Evolutionary conservation across 1,284 basidiomycete species (phyloP).

Genomic region (Pulveroboletus ridleyi): DNA sequence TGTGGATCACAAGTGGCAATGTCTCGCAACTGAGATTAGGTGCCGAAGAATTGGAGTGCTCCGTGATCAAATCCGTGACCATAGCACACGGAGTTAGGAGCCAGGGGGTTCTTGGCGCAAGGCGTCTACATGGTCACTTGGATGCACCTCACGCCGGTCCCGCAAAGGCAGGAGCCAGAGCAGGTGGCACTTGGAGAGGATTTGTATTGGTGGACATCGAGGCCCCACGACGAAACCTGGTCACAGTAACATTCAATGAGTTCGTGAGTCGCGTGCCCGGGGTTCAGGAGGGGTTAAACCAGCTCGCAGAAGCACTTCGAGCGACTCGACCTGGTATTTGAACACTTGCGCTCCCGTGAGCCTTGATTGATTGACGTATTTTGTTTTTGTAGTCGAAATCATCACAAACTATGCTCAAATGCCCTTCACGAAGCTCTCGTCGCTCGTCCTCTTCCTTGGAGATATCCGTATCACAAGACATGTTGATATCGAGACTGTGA

Average conservation of each 20-base stretch:
- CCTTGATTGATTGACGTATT: slow-evolving; percentile 21
- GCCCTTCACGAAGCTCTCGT: slow-evolving; percentile 45
- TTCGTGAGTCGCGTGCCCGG: slow-evolving; percentile 26
- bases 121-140: slow-evolving; percentile 35
- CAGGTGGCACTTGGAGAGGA: slow-evolving; percentile 39
- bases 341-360: not conserved
- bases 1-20: slow-evolving; percentile 31
- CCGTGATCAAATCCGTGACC: slow-evolving; percentile 37
- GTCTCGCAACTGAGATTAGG: slow-evolving; percentile 36
- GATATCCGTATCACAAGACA: slow-evolving; percentile 59
- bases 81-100: slow-evolving; percentile 36
- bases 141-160: slow-evolving; percentile 26
- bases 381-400: slow-evolving; percentile 23
- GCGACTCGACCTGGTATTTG: slow-evolving; percentile 31
- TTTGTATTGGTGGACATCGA: slow-evolving; percentile 42
- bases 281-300: slow-evolving; percentile 28
- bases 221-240: slow-evolving; percentile 36
- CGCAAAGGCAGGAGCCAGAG: slow-evolving; percentile 35
- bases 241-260: slow-evolving; percentile 29
- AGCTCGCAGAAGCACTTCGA: slow-evolving; percentile 28
- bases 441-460: slow-evolving; percentile 51
- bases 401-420: slow-evolving; percentile 36
- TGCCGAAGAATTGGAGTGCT: slow-evolving; percentile 37
- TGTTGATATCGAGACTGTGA: slow-evolving; percentile 56
- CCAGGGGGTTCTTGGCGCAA: slow-evolving; percentile 29